Percentiles rank a stretch among this genome's conserved stretches.
Evolutionary conservation across 768 basidiomycete genomes (phyloP).

Genomic region (Termitomyces sp.): DNA sequence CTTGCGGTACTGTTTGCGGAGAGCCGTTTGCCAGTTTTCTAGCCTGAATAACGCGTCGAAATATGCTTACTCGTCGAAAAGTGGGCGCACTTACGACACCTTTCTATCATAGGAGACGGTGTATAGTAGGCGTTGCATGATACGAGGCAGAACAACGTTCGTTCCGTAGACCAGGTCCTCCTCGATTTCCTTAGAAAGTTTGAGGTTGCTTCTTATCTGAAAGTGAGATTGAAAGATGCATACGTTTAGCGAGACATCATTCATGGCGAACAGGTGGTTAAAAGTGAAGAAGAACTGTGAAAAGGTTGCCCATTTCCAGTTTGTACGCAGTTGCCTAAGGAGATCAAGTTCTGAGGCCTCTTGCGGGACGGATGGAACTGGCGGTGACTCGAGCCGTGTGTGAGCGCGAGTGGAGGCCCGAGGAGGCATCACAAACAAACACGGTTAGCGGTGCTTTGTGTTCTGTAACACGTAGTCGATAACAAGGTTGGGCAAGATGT

Average conservation of each 20-base stretch:
- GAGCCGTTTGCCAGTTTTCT: conserved; percentile 75
- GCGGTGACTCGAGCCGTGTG: conserved; percentile 27
- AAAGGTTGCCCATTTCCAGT: conserved; percentile 94
- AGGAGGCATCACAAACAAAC: conserved; percentile 47
- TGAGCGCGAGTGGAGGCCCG: conserved; percentile 43
- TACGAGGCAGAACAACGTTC: conserved; percentile 58
- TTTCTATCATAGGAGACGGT: conserved; percentile 80
- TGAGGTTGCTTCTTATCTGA: conserved; percentile 7
- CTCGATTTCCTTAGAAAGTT: conserved; percentile 63
- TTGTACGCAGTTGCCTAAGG: conserved; percentile 57
- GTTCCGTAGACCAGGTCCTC: conserved; percentile 66
- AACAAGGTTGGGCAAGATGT: neutral
- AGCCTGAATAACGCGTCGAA: conserved; percentile 38
- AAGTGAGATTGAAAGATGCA: conserved; percentile 21
- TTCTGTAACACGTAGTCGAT: conserved; percentile 1
- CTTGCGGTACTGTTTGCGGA: conserved; percentile 76
- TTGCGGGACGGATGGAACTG: conserved; percentile 23
- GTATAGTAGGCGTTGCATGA: conserved; percentile 73
- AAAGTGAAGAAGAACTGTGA: conserved; percentile 90
- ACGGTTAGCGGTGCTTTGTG: conserved; percentile 7
- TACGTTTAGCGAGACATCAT: conserved; percentile 68
- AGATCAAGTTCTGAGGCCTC: conserved; percentile 30
- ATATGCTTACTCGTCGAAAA: neutral
- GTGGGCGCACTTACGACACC: conserved; percentile 27
- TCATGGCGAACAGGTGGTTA: conserved; percentile 64